phyloP scores from a whole-genome alignment of 2,329 filamentous ascomycete genomes.

The Amauroascus verrucosus region DNA sequence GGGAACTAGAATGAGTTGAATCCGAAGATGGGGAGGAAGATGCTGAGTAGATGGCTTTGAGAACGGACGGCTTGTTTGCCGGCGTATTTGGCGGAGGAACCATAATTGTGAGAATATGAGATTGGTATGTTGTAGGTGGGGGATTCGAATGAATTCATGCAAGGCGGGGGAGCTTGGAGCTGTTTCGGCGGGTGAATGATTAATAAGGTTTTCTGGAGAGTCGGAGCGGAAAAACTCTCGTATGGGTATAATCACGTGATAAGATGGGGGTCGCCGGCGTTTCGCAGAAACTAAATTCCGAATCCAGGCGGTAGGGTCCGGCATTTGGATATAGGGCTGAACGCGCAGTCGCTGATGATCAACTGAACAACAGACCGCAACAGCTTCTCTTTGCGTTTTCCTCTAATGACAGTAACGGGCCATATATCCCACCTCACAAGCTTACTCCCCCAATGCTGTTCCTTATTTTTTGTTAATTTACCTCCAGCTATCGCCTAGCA shows the following conservation, averaged over 20 bases:
- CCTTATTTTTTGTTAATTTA: not conserved
- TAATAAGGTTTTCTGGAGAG: too few species aligned
- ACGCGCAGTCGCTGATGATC: not conserved
- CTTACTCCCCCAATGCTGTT: not conserved
- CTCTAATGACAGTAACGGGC: not conserved
- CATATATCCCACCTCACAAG: not conserved
- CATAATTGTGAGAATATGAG: slow-evolving; percentile 10
- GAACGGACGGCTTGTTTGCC: slow-evolving; percentile 11
- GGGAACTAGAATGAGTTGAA: not conserved
- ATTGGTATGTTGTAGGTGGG: not conserved
- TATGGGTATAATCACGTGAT: too few species aligned
- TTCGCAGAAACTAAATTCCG: not conserved
- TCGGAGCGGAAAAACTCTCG: too few species aligned
- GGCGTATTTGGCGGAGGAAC: slow-evolving; percentile 14
- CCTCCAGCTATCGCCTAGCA: too few species aligned
- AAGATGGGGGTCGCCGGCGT: too few species aligned
- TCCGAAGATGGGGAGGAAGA: slow-evolving; percentile 19
- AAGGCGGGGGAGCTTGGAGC: too few species aligned
- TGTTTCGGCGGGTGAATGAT: too few species aligned
- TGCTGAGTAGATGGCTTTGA: slow-evolving; percentile 21
- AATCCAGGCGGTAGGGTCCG: not conserved
- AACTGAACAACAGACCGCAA: not conserved
- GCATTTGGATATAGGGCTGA: not conserved
- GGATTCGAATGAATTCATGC: too few species aligned
- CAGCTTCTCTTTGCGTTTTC: not conserved